Conservation (phyloP, 2,329 filamentous ascomycete species). For the Colletotrichum caudatum region DNA sequence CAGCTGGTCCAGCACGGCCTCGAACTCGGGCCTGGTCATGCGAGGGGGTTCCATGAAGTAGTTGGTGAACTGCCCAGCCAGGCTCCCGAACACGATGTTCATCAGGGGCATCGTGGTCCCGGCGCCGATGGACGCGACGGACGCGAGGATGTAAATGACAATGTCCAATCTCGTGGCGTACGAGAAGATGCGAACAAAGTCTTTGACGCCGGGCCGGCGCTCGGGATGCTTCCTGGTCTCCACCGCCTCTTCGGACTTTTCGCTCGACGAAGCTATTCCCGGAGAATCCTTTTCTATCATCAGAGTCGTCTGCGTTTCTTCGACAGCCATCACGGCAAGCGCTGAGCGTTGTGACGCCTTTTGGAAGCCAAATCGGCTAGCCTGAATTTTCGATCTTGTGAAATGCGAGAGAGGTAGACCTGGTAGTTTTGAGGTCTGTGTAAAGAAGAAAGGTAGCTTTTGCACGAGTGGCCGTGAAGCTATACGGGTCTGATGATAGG, state of each 20-base stretch:
- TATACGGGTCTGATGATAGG: neutral
- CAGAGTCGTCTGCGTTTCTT: neutral
- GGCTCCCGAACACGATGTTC: conserved; percentile 57
- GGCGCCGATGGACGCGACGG: conserved; percentile 63
- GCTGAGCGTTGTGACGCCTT: neutral
- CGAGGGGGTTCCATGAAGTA: conserved; percentile 6
- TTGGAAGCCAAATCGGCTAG: too few species aligned
- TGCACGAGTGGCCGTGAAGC: neutral
- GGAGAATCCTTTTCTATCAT: neutral
- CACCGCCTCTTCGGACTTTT: neutral
- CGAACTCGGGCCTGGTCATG: conserved; percentile 3
- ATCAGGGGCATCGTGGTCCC: conserved; percentile 69
- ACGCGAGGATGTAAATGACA: conserved; percentile 59
- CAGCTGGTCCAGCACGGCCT: conserved; percentile 55
- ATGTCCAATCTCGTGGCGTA: conserved; percentile 67
- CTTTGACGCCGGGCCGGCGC: conserved; percentile 58
- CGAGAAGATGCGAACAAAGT: conserved; percentile 64
- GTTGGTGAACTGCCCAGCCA: conserved; percentile 61
- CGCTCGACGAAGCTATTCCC: too few species aligned
- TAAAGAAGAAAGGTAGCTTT: neutral
- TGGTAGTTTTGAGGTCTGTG: too few species aligned
- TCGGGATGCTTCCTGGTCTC: conserved; percentile 48
- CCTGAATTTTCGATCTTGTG: neutral
- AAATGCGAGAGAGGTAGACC: neutral
- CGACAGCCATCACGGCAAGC: neutral